Base-by-base conservation (phyloP, 805 yeast species). In the Lachancea fermentati region DNA sequence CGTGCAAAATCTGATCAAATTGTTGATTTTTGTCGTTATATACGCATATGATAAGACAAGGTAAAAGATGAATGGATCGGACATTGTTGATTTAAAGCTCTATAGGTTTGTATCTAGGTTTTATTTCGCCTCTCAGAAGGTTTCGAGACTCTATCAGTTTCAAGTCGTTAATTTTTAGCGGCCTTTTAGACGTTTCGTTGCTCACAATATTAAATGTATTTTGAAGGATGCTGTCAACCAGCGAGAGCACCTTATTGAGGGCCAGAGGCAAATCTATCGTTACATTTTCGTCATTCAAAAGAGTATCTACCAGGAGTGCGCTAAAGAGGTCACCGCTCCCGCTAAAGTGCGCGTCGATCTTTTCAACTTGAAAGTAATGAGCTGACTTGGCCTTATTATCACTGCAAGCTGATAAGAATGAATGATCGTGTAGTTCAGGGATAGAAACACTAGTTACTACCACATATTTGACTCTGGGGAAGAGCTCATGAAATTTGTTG, bases 291-390 rank as follows among this genome's bases (percentile, higher is more conserved):
- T 54, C 55, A 48, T 64, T 58, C 41, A 65, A 64, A 46, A 71
- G 71, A 1, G 67, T 58, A 48, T 81, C 75, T 2, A 81, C 68
- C 14, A 83, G 47, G 12, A 84, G 53, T 1, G 81, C 87, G 2
- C 79, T 67, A 56, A 83, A 81, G 13, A 84, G 60, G 55, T 84
- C 93, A 2, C 93, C 93, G 43, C 85, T 74, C 1, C 93, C 93
- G 30, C 78, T 79, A 55, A 82, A 83, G 1, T 68, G 63, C 7
- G 87, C 85, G 15, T 72, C 63, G 9, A 83, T 73, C 48, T 65
- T 61, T 4, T 69, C 65, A 2, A 79, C 71, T 17, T 68, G 66
- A 34, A 68, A 64, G 35, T 58, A 65, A 39, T 63, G 52, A 5
- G 63, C 48, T 25, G 16, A 72, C 63, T 8, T 68, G 60, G 32